Base-by-base conservation (phyloP, 139 green algal genomes). In the Chlorella sp. region DNA sequence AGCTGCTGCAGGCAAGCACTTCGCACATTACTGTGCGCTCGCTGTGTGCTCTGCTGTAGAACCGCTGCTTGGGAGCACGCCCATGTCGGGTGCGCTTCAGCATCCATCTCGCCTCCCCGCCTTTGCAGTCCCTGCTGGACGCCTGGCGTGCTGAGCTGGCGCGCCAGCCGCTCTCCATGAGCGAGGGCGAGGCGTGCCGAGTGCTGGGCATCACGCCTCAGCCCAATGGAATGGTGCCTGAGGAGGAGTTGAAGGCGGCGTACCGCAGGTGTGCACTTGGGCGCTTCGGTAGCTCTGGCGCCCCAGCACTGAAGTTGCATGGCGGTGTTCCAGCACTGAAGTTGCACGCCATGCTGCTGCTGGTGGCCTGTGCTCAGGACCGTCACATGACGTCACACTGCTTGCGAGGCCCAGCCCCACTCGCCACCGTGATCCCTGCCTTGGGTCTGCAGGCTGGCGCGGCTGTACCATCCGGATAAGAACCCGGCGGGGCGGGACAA, bases 401-500 rank as follows among this genome's bases (percentile, higher is more conserved):
- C n/a, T n/a, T n/a, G n/a, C n/a, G n/a, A n/a, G n/a, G n/a, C n/a
- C n/a, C n/a, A n/a, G n/a, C n/a, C n/a, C n/a, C n/a, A n/a, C n/a
- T n/a, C n/a, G n/a, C 11, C 46, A 54, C 46, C 11, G 8, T 11
- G 8, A 7, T 54, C 11, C 46, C 46, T 11, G 46, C 46, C 11
- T 54, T 7, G 8, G 7, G 8, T 54, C 51, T 60, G 78, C 76
- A 81, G 83, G 58, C 88, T 93, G 46, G 90, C 91, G 24, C 87
- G 88, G 36, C 92, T 92, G 85, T 97, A 94, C 83, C 96, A 99
- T 81, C 96, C 96, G 0, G 96, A 99, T 92, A 98, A 97, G 84
- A 99, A 99, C 91, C 96, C 96, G 0, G 90, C 91, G 34, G 96
- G 94, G 0, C 88, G 92, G 0, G 94, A 96, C 17, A 87, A 88